These are phyloP conservation scores for Geosmithia morbida DNA, from an alignment of 2,329 filamentous ascomycete genomes.

Conservation along the genomic window DNA sequence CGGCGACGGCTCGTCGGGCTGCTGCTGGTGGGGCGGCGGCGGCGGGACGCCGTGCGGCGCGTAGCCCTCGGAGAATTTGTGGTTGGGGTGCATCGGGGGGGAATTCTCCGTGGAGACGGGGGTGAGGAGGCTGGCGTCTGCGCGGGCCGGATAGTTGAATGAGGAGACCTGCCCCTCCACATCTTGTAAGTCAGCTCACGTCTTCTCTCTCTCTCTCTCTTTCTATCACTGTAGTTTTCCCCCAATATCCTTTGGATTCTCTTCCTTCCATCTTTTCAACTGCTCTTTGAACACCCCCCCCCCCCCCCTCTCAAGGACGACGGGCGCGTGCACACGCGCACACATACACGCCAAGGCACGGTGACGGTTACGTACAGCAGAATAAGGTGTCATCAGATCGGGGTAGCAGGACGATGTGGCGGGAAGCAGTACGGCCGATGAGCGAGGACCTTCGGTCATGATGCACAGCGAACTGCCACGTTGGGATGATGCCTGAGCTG, in stretches of 20 bases:
- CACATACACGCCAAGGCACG: too few species aligned
- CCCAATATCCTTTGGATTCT: too few species aligned
- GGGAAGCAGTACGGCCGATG: neutral
- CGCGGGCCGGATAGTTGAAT: constrained; percentile 2
- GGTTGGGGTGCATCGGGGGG: constrained; percentile 1
- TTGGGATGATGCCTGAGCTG: neutral
- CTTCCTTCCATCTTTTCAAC: too few species aligned
- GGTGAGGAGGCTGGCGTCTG: constrained; percentile 3
- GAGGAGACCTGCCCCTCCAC: constrained; percentile 1
- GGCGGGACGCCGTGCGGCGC: neutral
- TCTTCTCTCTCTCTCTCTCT: too few species aligned
- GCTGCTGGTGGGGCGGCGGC: neutral
- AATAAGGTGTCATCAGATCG: neutral
- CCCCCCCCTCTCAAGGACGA: too few species aligned
- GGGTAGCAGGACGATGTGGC: neutral
- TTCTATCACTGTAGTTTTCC: too few species aligned
- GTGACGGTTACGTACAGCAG: too few species aligned
- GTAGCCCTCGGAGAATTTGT: constrained; percentile 2
- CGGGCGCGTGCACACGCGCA: too few species aligned
- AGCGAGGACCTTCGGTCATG: neutral
- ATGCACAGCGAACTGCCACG: neutral
- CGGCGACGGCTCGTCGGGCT: neutral
- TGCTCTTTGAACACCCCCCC: too few species aligned
- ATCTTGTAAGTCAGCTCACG: too few species aligned
- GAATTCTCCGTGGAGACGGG: constrained; percentile 2